Evolutionary conservation across 169 alveolate species (phyloP).

Genomic region (Babesia ovis): DNA sequence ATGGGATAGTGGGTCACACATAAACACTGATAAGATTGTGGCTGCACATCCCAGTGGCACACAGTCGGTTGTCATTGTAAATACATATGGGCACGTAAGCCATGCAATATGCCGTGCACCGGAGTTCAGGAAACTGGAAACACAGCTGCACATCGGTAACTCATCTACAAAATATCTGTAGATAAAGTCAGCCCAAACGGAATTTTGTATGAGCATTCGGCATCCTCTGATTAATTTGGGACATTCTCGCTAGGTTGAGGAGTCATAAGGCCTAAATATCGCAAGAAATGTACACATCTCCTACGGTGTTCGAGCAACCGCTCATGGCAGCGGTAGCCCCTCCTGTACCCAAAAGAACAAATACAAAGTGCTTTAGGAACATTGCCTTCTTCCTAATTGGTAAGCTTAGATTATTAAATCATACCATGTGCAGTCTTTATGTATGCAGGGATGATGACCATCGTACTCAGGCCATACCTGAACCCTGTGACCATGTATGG

Average conservation of each 20-base stretch:
- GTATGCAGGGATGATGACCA: conserved; percentile 67
- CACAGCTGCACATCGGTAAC: conserved; percentile 9
- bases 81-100: background rate
- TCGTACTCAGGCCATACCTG: conserved; percentile 48
- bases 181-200: background rate
- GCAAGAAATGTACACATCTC: conserved; percentile 34
- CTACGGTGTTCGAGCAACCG: conserved; percentile 32
- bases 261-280: conserved; percentile 7
- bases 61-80: background rate
- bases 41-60: background rate
- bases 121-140: background rate
- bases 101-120: background rate
- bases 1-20: background rate
- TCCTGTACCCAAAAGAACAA: conserved; percentile 15
- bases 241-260: background rate
- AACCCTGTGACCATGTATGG: conserved; percentile 48
- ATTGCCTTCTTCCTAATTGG: conserved; percentile 59
- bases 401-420: background rate
- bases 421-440: conserved; percentile 43
- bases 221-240: background rate
- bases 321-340: conserved; percentile 1
- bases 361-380: conserved; percentile 62
- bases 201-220: background rate
- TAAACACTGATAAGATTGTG: background rate
- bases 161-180: conserved; percentile 4